A percentile compares a stretch with the other conserved stretches of the same genome.
Conservation (phyloP, 129 eudicot species). For the Escallonia herrerae region DNA sequence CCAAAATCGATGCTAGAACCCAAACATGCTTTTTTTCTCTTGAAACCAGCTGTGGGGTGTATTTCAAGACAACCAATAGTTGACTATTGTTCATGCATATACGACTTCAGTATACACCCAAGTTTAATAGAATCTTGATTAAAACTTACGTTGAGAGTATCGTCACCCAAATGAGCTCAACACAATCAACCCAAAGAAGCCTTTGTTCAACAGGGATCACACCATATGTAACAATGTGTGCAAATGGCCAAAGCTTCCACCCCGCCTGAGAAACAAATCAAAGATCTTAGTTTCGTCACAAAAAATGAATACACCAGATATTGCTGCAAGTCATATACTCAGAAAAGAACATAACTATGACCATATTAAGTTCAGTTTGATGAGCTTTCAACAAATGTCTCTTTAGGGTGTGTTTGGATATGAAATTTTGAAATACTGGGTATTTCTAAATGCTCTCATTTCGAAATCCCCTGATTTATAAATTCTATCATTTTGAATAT, state of each 20-base stretch:
- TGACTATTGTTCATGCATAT: too few relatives aligned
- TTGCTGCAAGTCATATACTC: too few relatives aligned
- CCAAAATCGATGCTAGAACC: background rate
- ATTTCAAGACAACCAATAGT: too few relatives aligned
- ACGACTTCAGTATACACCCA: too few relatives aligned
- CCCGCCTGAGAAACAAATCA: constrained; percentile 62
- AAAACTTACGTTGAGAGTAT: constrained; percentile 79
- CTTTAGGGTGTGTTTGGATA: too few relatives aligned
- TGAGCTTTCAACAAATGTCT: background rate
- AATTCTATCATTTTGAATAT: too few relatives aligned
- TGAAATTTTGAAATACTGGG: too few relatives aligned
- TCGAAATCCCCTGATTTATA: too few relatives aligned
- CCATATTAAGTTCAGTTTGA: background rate
- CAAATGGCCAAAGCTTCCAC: constrained; percentile 99
- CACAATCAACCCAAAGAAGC: constrained; percentile 97
- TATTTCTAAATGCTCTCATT: too few relatives aligned
- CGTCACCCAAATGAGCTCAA: constrained; percentile 96
- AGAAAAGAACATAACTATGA: background rate
- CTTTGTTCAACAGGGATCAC: constrained; percentile 91
- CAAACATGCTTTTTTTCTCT: background rate
- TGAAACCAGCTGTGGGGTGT: too few relatives aligned
- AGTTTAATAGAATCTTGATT: background rate
- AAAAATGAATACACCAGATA: background rate
- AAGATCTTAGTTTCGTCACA: background rate
- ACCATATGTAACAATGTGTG: constrained; percentile 86